These are phyloP conservation scores for Artomyces pyxidatus DNA, from an alignment of 768 basidiomycete species.

Conservation along the genomic window DNA sequence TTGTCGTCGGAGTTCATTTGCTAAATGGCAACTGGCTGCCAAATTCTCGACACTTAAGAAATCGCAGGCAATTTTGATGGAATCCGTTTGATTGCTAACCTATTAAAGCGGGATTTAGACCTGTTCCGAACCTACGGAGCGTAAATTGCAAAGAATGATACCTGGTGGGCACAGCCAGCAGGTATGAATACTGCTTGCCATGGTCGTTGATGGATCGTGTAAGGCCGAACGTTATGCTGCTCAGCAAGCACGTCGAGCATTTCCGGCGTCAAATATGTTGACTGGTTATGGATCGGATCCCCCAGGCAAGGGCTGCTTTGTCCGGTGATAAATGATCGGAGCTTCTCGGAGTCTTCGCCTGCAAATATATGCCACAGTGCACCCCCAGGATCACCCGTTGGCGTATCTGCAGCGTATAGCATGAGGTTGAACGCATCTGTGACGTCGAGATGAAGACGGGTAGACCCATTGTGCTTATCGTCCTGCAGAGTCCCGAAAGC, in stretches of 20 bases:
- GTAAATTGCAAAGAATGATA: no score
- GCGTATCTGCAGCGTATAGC: conserved; percentile 52
- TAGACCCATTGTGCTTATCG: conserved; percentile 72
- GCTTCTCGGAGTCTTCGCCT: conserved; percentile 67
- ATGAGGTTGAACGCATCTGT: conserved; percentile 91
- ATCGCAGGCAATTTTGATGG: no score
- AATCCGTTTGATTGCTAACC: no score
- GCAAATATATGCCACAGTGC: conserved; percentile 91
- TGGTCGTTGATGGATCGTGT: conserved; percentile 81
- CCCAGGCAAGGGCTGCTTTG: neutral
- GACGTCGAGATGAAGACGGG: conserved; percentile 91
- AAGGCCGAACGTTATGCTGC: conserved; percentile 63
- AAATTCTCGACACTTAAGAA: no score
- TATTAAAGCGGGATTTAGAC: no score
- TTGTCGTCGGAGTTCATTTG: no score
- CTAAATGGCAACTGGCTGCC: no score
- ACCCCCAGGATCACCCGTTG: conserved; percentile 57
- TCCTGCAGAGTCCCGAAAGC: conserved; percentile 68
- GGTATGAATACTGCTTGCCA: conserved; percentile 95
- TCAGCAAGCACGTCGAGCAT: conserved; percentile 61
- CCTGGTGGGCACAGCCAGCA: conserved; percentile 89
- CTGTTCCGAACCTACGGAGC: no score
- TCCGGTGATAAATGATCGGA: conserved; percentile 56
- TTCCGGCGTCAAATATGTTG: neutral
- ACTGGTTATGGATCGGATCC: neutral